phyloP scores from a whole-genome alignment of 1,139 yeast genomes.

The Nakaseomyces sp. region DNA sequence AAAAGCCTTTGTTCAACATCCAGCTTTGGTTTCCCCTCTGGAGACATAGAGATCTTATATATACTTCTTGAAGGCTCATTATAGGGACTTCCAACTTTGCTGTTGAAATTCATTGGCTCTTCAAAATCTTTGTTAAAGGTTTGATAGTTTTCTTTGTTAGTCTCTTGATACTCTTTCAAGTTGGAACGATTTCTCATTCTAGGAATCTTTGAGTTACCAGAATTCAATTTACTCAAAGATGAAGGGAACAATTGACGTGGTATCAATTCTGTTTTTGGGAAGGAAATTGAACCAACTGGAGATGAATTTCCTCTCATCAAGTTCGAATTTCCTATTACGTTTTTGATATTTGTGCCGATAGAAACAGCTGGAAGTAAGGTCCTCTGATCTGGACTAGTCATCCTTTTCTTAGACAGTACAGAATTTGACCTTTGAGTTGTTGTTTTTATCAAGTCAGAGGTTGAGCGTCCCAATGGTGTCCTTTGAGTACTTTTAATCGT shows the following conservation, averaged over 20 bases:
- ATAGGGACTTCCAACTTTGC: conserved; percentile 19
- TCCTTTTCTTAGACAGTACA: not conserved
- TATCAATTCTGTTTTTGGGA: conserved; percentile 5
- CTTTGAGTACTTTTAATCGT: not conserved
- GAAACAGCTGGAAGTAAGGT: not conserved
- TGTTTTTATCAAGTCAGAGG: not conserved
- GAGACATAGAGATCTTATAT: conserved; percentile 26
- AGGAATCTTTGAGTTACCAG: conserved; percentile 2
- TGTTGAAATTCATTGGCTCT: not conserved
- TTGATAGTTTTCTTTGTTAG: not conserved
- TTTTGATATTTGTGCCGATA: not conserved
- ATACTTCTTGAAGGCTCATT: conserved; percentile 26
- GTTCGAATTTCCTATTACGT: not conserved
- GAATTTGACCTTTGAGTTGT: not conserved
- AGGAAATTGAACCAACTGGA: not conserved
- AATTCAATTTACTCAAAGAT: conserved; percentile 17
- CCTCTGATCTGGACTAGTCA: not conserved
- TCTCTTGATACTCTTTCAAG: not conserved
- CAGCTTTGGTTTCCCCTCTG: conserved; percentile 26
- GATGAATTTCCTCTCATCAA: not conserved
- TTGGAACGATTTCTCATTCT: not conserved
- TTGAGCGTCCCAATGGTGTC: conserved; percentile 3
- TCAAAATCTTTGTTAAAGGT: not conserved
- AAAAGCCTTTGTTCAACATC: conserved; percentile 16
- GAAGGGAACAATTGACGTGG: conserved; percentile 18